Percentiles rank a stretch among this genome's conserved stretches.
phyloP scores from a whole-genome alignment of 345 rosid genomes.

The Theobroma cacao region DNA sequence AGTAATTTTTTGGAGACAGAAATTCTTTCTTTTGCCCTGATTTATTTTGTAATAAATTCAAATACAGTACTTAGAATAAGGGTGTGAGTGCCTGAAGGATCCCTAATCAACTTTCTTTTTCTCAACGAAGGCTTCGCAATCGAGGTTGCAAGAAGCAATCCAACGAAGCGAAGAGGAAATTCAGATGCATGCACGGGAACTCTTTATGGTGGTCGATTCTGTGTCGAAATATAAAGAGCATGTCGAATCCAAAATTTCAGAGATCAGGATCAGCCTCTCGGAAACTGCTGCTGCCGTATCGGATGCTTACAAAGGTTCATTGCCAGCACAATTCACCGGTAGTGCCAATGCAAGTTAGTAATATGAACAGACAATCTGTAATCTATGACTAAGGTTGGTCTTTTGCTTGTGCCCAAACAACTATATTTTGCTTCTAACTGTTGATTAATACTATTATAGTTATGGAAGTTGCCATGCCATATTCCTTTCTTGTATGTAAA shows the following conservation, averaged over 20 bases:
- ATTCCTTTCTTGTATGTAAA: background rate
- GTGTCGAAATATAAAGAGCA: slow-evolving; percentile 68
- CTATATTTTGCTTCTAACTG: background rate
- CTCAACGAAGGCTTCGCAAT: slow-evolving; percentile 31
- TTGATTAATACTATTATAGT: background rate
- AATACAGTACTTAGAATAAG: background rate
- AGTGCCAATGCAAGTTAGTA: background rate
- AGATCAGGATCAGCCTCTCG: slow-evolving; percentile 46
- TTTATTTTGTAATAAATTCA: background rate
- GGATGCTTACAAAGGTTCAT: slow-evolving; percentile 39
- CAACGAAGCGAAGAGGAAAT: slow-evolving; percentile 58
- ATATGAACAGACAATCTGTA: background rate
- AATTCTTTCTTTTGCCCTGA: background rate
- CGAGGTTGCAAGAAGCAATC: slow-evolving; percentile 56
- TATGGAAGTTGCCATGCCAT: background rate
- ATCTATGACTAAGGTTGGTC: background rate
- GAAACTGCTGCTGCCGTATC: slow-evolving; percentile 49
- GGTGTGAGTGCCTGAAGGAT: background rate
- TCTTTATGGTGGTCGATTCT: slow-evolving; percentile 56
- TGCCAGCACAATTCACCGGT: slow-evolving; percentile 26
- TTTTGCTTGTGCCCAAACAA: background rate
- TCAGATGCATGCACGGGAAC: slow-evolving; percentile 48
- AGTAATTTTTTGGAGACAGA: background rate
- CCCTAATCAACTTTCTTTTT: background rate
- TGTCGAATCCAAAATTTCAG: slow-evolving; percentile 48